Evolutionary conservation across 768 basidiomycete genomes (phyloP).

Genomic region (Amanita brunnescens): DNA sequence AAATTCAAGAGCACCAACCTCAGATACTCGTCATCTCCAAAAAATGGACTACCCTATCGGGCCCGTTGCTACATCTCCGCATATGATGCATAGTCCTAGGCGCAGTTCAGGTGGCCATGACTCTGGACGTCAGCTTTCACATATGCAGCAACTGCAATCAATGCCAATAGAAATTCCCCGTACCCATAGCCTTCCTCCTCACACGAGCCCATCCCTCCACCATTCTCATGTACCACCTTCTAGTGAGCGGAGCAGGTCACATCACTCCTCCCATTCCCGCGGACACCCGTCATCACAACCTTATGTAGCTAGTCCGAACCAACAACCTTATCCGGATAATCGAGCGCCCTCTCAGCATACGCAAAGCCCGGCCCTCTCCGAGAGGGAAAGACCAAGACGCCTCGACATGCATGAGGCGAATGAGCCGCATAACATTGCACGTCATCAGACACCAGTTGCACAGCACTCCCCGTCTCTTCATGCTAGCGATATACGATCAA

Average conservation of each 20-base stretch:
- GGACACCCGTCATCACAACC: conserved; percentile 33
- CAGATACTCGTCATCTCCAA: conserved; percentile 42
- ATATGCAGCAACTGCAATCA: conserved; percentile 38
- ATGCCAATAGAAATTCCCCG: conserved; percentile 30
- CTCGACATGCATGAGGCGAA: conserved; percentile 36
- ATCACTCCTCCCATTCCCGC: conserved; percentile 44
- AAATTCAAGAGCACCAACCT: conserved; percentile 35
- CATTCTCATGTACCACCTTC: conserved; percentile 23
- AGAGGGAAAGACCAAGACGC: conserved; percentile 38
- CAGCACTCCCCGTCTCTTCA: conserved; percentile 29
- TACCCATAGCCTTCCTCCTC: conserved; percentile 23
- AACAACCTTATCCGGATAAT: conserved; percentile 42
- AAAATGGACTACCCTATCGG: conserved; percentile 41
- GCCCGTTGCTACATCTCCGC: conserved; percentile 31
- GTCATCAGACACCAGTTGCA: conserved; percentile 22
- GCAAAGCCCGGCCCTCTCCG: conserved; percentile 43
- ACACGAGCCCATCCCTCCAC: conserved; percentile 24
- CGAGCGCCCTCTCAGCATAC: conserved; percentile 35
- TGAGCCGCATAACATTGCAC: conserved; percentile 23
- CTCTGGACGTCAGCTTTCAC: conserved; percentile 36
- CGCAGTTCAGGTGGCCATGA: conserved; percentile 36
- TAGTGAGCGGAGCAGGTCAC: conserved; percentile 23
- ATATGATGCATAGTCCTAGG: conserved; percentile 32
- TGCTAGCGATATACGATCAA: conserved; percentile 26
- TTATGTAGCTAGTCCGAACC: conserved; percentile 27